Conservation (phyloP, 2,329 filamentous ascomycete species). For the Parastagonospora avenae region DNA sequence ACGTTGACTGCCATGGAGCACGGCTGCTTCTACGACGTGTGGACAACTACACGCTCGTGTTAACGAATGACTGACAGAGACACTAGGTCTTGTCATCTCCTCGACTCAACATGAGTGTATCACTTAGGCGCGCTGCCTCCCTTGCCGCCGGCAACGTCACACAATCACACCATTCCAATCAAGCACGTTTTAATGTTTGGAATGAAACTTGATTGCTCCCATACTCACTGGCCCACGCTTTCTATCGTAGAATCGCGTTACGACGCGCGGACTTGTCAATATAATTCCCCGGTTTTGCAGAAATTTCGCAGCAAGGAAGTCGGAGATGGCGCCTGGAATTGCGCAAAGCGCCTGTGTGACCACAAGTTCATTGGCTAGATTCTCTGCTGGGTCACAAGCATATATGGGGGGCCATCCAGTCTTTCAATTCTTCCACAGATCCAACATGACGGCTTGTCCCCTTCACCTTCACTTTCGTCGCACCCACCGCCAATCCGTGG, state of each 20-base stretch:
- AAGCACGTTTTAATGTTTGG: not conserved
- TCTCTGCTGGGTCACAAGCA: not conserved
- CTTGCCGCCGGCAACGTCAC: not conserved
- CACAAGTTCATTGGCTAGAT: too few species aligned
- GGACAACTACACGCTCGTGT: too few species aligned
- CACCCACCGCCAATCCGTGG: not conserved
- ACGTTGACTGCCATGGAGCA: not conserved
- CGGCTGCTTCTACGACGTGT: too few species aligned
- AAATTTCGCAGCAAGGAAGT: too few species aligned
- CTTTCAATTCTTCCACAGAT: not conserved
- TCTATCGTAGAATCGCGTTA: too few species aligned
- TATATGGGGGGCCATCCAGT: not conserved
- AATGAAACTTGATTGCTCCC: not conserved
- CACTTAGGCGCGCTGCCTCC: not conserved
- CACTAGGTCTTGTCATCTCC: not conserved
- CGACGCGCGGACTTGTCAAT: too few species aligned
- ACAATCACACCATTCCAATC: not conserved
- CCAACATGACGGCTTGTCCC: not conserved
- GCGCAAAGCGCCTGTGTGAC: not conserved
- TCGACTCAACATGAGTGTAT: not conserved
- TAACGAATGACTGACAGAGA: too few species aligned
- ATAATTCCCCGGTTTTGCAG: too few species aligned
- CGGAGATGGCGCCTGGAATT: too few species aligned
- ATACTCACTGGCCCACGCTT: not conserved
- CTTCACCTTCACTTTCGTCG: conserved; percentile 4